Conservation (phyloP, 2,329 filamentous ascomycete genomes). For the Thielaviopsis musarum region DNA sequence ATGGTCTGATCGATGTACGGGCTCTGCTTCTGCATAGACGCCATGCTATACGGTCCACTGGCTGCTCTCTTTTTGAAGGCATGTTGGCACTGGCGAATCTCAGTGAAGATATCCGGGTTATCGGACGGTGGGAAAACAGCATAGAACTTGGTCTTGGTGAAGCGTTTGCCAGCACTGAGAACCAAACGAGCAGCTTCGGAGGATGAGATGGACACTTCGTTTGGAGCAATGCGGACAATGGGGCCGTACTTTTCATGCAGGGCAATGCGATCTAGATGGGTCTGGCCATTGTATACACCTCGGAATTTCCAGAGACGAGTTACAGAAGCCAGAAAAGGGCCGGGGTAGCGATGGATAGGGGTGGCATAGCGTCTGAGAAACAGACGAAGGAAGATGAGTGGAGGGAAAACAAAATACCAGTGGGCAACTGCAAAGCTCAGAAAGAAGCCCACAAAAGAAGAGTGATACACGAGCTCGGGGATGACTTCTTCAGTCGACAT, state of each 20-base stretch:
- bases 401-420: slow-evolving; percentile 25
- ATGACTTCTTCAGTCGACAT: neutral
- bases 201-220: slow-evolving; percentile 11
- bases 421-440: slow-evolving; percentile 20
- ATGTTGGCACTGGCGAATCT: slow-evolving; percentile 36
- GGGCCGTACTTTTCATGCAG: slow-evolving; percentile 40
- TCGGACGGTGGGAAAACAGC: slow-evolving; percentile 37
- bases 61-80: slow-evolving; percentile 36
- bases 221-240: slow-evolving; percentile 12
- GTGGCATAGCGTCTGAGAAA: slow-evolving; percentile 31
- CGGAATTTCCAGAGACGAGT: slow-evolving; percentile 23
- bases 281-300: slow-evolving; percentile 32
- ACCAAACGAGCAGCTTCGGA: slow-evolving; percentile 20
- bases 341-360: slow-evolving; percentile 51
- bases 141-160: slow-evolving; percentile 37
- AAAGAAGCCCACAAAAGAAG: neutral
- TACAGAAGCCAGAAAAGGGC: slow-evolving; percentile 44
- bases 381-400: slow-evolving; percentile 24
- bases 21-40: slow-evolving; percentile 33
- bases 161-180: slow-evolving; percentile 32
- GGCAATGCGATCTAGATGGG: slow-evolving; percentile 26
- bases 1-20: slow-evolving; percentile 36
- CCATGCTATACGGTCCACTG: slow-evolving; percentile 35
- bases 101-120: slow-evolving; percentile 42
- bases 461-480: neutral